Base-by-base conservation (phyloP, 1,284 basidiomycete species). In the Lentinus polychrous region DNA sequence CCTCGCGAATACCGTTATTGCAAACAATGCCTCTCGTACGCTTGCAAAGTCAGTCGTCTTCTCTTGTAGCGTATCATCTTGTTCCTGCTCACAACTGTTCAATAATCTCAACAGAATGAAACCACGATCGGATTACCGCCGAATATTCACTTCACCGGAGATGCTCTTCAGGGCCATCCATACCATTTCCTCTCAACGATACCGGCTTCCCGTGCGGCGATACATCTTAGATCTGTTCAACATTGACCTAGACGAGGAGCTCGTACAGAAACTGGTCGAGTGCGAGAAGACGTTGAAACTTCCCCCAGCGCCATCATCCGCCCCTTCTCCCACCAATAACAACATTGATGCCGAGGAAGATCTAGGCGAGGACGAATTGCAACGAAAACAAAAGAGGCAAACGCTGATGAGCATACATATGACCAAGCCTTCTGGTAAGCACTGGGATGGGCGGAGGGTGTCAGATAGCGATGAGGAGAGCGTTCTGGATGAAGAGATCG, bases 191-290 rank as follows among this genome's bases (percentile, higher is more conserved):
- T 86, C 84, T 0, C 90, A 91, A 54, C 83, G 91, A 55, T 96
- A 92, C 66, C 87, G 92, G 31, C 76, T 93, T 8, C 89, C 93
- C 10, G 92, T 96, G 46, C 80, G 95, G 42, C 77, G 91, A 49
- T 96, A 93, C 63, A 86, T 99, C 55, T 70, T 97, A 55, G 94
- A 99, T 53, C 74, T 98, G 5, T 98, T 99, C 71, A 88, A 87
- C 57, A 68, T 93, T 50, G 80, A 86, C 40, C 68, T 95, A 44
- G 79, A 87, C 57, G 69, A 70, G 27, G 74, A 78, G 31, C 66
- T 82, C 35, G 75, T 84, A 37, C 65, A 66, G 44, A 66, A 69
- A 15, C 68, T 91, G 24, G 66, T 66, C 8, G 76, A 77, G 34
- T 74, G 71, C 38, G 74, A 76, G 3, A 63, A 68, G 45, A 60